Conservation (phyloP, 768 basidiomycete genomes). For the Boletus reticulatus region DNA sequence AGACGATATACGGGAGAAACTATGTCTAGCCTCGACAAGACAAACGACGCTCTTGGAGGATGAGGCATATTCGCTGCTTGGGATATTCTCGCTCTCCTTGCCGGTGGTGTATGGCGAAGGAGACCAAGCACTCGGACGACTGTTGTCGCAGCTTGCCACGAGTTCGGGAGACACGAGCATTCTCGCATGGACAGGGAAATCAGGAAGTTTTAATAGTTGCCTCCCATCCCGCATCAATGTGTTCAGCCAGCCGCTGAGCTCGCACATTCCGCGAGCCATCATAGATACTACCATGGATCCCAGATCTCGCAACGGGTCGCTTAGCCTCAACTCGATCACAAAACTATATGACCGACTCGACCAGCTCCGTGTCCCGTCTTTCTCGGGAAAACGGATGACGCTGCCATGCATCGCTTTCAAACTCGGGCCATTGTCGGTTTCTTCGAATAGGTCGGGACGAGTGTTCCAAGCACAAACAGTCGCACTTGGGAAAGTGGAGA, state of each 20-base stretch:
- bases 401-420: background rate
- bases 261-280: background rate
- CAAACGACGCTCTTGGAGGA: background rate
- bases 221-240: background rate
- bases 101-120: background rate
- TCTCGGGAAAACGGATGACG: background rate
- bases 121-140: background rate
- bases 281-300: background rate
- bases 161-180: background rate
- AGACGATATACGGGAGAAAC: background rate
- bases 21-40: background rate
- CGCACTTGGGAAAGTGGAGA: background rate
- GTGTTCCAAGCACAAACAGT: background rate
- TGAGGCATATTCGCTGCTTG: background rate
- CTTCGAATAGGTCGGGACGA: background rate
- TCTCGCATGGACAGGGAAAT: background rate
- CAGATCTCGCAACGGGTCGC: background rate
- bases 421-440: background rate
- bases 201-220: background rate
- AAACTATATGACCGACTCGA: background rate
- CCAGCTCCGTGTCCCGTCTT: background rate
- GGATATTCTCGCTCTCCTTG: background rate
- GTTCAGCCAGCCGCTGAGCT: background rate
- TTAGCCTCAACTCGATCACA: background rate
- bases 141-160: background rate